These are phyloP conservation scores for Arxiozyma slooffiae DNA, from an alignment of 1,139 yeast genomes.

Conservation along the genomic window DNA sequence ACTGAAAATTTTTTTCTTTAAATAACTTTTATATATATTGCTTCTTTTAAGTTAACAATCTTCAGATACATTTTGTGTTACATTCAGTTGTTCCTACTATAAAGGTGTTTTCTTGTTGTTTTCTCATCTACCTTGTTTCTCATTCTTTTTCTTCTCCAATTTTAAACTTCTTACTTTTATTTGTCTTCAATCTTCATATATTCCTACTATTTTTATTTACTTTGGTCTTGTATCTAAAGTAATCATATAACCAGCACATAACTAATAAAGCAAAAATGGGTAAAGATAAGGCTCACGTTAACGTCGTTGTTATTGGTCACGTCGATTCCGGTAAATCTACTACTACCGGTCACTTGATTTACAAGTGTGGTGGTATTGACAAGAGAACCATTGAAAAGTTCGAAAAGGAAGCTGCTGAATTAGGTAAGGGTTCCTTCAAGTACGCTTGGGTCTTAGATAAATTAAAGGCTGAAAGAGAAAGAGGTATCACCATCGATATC, in stretches of 20 bases:
- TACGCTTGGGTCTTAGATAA: constrained; percentile 61
- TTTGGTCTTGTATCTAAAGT: too few species aligned
- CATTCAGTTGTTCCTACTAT: too few species aligned
- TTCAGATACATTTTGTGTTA: too few species aligned
- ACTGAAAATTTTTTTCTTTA: neutral
- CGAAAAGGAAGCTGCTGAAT: constrained; percentile 97
- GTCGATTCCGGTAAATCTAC: constrained; percentile 99
- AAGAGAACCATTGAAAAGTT: constrained; percentile 98
- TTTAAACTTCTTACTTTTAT: neutral
- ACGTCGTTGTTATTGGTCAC: constrained; percentile 99
- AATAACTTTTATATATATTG: too few species aligned
- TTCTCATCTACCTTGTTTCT: neutral
- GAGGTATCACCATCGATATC: constrained; percentile 63
- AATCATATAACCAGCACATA: neutral
- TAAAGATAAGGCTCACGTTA: constrained; percentile 88
- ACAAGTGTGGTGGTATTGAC: constrained; percentile 89
- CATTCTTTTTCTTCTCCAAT: neutral
- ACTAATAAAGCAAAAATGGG: constrained; percentile 35
- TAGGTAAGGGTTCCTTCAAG: constrained; percentile 76
- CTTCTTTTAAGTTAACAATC: neutral
- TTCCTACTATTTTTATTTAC: too few species aligned
- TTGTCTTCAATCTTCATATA: neutral
- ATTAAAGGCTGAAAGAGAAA: constrained; percentile 93
- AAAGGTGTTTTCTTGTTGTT: too few species aligned
- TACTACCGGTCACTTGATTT: constrained; percentile 97